phyloP scores from a whole-genome alignment of 1,284 basidiomycete species.

The Agroathelia rolfsii region DNA sequence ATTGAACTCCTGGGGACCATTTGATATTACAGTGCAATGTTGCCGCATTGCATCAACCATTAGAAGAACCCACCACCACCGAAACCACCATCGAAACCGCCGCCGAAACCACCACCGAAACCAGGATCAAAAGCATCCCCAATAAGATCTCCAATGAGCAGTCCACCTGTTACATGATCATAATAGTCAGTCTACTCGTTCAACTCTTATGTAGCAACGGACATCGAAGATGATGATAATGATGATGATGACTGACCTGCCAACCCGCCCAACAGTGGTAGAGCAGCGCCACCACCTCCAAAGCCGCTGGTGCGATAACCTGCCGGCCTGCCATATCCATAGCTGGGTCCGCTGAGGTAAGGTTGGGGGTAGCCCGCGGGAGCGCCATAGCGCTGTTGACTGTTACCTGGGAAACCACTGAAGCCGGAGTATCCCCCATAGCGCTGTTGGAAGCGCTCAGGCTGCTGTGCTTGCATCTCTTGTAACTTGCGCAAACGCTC shows the following conservation, averaged over 20 bases:
- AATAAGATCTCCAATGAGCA: conserved; percentile 17
- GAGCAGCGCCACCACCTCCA: conserved; percentile 29
- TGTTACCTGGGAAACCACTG: neutral
- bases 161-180: conserved; percentile 10
- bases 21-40: no score
- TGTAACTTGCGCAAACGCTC: conserved; percentile 13
- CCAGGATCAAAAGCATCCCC: conserved; percentile 17
- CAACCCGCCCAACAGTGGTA: conserved; percentile 47
- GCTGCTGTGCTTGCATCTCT: conserved; percentile 11
- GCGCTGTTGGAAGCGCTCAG: conserved; percentile 14
- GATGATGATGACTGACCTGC: no score
- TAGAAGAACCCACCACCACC: conserved; percentile 14
- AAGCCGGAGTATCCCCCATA: conserved; percentile 20
- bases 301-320: conserved; percentile 13
- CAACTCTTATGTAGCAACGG: conserved; percentile 44
- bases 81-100: conserved; percentile 13
- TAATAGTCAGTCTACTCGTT: conserved; percentile 13
- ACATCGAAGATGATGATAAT: no score
- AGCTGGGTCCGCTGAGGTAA: conserved; percentile 13
- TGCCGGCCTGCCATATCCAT: conserved; percentile 15
- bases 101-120: conserved; percentile 15
- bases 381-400: conserved; percentile 9
- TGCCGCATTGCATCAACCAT: no score
- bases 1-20: no score
- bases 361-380: conserved; percentile 12